These are phyloP conservation scores for Leccinum pallidistipes DNA, from an alignment of 1,284 basidiomycete genomes.

Conservation along the genomic window DNA sequence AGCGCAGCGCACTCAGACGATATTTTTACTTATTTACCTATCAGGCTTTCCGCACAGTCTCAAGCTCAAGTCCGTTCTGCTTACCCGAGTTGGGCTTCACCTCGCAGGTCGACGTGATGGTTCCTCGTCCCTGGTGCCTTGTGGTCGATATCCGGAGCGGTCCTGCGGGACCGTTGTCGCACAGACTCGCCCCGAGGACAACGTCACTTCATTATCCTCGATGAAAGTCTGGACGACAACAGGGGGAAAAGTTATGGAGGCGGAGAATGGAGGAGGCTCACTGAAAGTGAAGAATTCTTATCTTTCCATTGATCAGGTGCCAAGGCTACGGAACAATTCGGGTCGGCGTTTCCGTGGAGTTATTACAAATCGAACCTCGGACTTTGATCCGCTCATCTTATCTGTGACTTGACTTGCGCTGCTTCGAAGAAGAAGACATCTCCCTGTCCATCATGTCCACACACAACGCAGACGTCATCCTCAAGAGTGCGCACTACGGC, in stretches of 20 bases:
- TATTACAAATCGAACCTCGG: background rate
- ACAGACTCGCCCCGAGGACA: background rate
- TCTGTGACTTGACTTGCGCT: background rate
- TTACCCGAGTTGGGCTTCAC: background rate
- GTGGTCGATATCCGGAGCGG: background rate
- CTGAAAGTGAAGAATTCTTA: background rate
- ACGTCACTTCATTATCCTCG: background rate
- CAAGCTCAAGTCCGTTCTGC: background rate
- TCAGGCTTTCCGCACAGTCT: background rate
- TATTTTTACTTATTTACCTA: background rate
- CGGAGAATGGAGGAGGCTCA: background rate
- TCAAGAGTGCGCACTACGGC: conserved; percentile 69
- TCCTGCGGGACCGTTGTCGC: background rate
- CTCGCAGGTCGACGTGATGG: background rate
- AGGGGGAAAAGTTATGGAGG: background rate
- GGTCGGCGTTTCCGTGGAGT: background rate
- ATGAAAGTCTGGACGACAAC: background rate
- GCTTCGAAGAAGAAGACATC: background rate
- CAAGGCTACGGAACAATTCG: background rate
- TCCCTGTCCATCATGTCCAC: conserved; percentile 12
- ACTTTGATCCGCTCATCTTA: background rate
- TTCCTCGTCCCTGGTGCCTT: background rate
- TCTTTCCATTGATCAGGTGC: background rate
- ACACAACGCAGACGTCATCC: conserved; percentile 20
- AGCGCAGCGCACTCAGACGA: background rate